Evolutionary conservation across 164 flowering plant genomes (phyloP), one percentile per base, ranked within the genome.

Genomic region (Stephania cephalantha): DNA sequence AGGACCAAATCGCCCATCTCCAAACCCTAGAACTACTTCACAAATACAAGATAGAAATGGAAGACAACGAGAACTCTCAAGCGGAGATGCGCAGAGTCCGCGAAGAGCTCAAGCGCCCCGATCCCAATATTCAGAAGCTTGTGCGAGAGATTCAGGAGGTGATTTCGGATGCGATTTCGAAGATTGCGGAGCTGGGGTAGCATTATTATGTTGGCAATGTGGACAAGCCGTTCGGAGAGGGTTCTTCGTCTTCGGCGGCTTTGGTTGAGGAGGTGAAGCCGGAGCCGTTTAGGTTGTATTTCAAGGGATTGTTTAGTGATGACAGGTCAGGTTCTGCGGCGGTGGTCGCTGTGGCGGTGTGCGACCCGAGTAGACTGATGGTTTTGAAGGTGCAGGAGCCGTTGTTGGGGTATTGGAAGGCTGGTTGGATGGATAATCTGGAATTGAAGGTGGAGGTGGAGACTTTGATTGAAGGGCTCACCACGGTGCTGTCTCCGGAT

Each of bases 391-490:
- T 88, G 48, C 79, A 76, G 75, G 88, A 88, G 83, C 88, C 92
- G 6, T 70, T 85, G 79, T 4, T n/a, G 7, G 75, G 73, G 12
- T 65, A 76, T 18, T 76, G 78, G 78, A 64, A 71, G 48, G 22
- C 66, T 18, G 44, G 45, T 35, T 12, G 86, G 83, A 42, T 69
- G 73, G 50, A 72, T 46, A 5, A 83, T 31, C 71, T 72, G 67
- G 17, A 77, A 70, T 44, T 75, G 65, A 73, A 69, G 3, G 89
- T 81, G 1, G 93, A 88, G 77, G 3, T 75, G 30, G 77, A 81
- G 84, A 93, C 98, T 9, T 79, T 92, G 83, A 82, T 87, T 35
- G 92, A 90, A 81, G 96, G 92, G 6, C 84, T 94, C 9, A 80
- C 75, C 68, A 86, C 86, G 9, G 95, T 92, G 6, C 46, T 86